Base-by-base conservation (phyloP, 176 grass and related monocot genomes). In the Elaeis guineensis region DNA sequence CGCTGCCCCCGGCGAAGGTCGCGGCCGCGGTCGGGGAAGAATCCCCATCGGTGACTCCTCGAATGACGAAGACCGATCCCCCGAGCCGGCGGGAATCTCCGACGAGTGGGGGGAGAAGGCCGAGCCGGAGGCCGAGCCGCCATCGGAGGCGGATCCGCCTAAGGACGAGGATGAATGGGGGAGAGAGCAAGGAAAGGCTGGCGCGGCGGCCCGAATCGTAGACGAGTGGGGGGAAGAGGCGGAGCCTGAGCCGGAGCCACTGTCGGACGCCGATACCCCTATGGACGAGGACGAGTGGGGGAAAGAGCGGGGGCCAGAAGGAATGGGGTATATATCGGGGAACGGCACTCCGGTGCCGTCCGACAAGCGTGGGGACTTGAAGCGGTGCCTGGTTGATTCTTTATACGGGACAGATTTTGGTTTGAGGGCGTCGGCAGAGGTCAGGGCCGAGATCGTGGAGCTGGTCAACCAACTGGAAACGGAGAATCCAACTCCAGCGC, bases 381-480 rank as follows among this genome's bases (percentile, higher is more conserved):
- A 98, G 71, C 76, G 74, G 49, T 98, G 93, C 69, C 55, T 89
- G 49, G 84, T 85, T n/a, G 93, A 98, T 62, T 74, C 78, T 18
- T 73, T 85, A 5, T 97, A 91, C 55, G 87, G 84, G 7, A 82
- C 74, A 35, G 87, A 90, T 24, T 75, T 97, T 19, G 92, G 92
- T 16, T 80, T 91, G 64, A 69, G 82, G 21, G 81, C 84, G 51
- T 91, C 93, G 26, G 7, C 79, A 26, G 87, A 92, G 70, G 67
- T 76, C 48, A 91, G 93, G 57, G 93, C 78, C n/a, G 93, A 92
- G 84, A 73, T 89, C 49, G 61, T 82, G 65, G 93, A 97, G 81
- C 78, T 97, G 52, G 75, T 97, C 25, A 88, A 70, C 78, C 87
- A 97, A 65, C 79, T 92, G 59, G 93, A 97, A 81, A 75, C 79